These are phyloP conservation scores for Aspergillus bombycis DNA, from an alignment of 2,329 filamentous ascomycete species.

Conservation along the genomic window DNA sequence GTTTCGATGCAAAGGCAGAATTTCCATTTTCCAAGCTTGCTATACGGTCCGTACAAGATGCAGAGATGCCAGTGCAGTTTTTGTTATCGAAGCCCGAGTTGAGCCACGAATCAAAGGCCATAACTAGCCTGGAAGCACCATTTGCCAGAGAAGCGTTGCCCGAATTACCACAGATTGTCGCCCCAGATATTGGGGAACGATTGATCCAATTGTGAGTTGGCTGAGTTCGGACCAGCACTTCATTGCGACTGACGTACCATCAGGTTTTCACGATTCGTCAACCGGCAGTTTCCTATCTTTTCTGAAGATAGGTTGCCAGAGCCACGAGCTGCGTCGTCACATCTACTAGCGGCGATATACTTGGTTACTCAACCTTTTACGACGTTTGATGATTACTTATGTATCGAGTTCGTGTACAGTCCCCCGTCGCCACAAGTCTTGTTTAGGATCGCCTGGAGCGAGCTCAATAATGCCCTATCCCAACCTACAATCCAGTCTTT, in stretches of 20 bases:
- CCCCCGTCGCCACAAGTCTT: neutral
- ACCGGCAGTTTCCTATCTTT: neutral
- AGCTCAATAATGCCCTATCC: neutral
- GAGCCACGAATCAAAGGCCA: neutral
- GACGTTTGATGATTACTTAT: constrained; percentile 7
- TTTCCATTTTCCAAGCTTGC: constrained; percentile 10
- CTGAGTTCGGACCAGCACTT: neutral
- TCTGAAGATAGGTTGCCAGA: neutral
- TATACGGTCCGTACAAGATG: neutral
- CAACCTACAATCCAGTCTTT: neutral
- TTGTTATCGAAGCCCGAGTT: constrained; percentile 3
- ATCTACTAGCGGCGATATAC: constrained; percentile 6
- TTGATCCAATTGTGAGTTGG: neutral
- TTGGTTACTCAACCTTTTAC: constrained; percentile 4
- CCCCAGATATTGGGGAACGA: neutral
- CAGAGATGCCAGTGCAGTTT: constrained; percentile 7
- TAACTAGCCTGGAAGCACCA: neutral
- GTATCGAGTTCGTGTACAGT: constrained; percentile 7
- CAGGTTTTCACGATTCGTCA: neutral
- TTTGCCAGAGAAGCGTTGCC: neutral
- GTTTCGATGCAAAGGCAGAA: constrained; percentile 1
- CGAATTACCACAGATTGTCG: neutral
- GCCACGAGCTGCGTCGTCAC: neutral
- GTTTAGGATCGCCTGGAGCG: neutral
- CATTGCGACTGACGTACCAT: neutral